Evolutionary conservation across 257 asterid genomes (phyloP).

Genomic region (Plectranthus barbatus): DNA sequence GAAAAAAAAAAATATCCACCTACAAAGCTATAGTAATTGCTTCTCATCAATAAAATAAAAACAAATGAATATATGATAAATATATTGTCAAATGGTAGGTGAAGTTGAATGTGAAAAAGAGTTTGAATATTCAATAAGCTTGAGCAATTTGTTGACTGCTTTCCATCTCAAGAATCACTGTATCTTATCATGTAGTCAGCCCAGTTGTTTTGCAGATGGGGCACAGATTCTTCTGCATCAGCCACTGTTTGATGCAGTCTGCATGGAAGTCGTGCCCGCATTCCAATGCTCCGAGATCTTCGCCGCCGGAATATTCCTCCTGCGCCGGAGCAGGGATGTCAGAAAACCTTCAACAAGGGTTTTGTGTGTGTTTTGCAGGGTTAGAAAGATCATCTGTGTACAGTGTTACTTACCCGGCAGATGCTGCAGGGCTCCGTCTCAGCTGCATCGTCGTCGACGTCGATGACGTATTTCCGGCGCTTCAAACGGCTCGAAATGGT

Average conservation of each 20-base stretch:
- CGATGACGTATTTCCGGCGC: slow-evolving; percentile 15
- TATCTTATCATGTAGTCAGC: slow-evolving; percentile 22
- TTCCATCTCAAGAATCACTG: slow-evolving; percentile 18
- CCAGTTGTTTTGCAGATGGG: slow-evolving; percentile 60
- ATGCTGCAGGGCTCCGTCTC: slow-evolving; percentile 65
- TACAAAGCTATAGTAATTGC: too few relatives aligned
- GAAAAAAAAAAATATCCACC: too few relatives aligned
- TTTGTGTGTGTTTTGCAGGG: not conserved
- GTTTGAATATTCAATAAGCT: slow-evolving; percentile 20
- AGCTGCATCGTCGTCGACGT: slow-evolving; percentile 7
- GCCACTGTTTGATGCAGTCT: slow-evolving; percentile 58
- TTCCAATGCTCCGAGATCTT: slow-evolving; percentile 43
- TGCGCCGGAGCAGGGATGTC: slow-evolving; percentile 8
- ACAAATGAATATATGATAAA: slow-evolving; percentile 1
- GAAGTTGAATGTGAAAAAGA: slow-evolving; percentile 1
- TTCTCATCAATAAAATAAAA: not conserved
- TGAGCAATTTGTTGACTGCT: slow-evolving; percentile 20
- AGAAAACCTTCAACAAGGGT: too few relatives aligned
- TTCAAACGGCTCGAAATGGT: slow-evolving; percentile 36
- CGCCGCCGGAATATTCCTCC: slow-evolving; percentile 50
- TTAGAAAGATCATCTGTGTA: not conserved
- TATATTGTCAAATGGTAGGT: slow-evolving; percentile 8
- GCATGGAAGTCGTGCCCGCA: slow-evolving; percentile 52
- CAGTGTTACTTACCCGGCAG: slow-evolving; percentile 39
- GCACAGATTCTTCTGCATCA: slow-evolving; percentile 49